These are phyloP conservation scores for Cladosporium phlei DNA, from an alignment of 2,329 filamentous ascomycete species.

Conservation along the genomic window DNA sequence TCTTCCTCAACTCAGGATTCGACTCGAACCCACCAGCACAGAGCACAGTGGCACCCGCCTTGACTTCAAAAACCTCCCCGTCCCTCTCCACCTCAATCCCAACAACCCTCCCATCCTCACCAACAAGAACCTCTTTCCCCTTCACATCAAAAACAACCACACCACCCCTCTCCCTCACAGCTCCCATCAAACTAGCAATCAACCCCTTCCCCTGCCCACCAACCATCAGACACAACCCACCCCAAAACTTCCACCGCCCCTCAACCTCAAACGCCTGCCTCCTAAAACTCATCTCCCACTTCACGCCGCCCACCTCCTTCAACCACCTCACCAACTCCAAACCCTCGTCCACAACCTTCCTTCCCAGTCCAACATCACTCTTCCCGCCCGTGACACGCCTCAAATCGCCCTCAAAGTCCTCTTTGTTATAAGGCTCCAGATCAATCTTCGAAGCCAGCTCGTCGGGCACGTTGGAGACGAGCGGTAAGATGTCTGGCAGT, in stretches of 20 bases:
- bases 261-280: constrained; percentile 62
- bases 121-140: constrained; percentile 38
- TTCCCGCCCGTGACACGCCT: constrained; percentile 52
- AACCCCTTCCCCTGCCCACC: constrained; percentile 55
- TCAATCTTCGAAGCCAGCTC: constrained; percentile 51
- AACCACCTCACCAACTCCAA: constrained; percentile 28
- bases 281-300: constrained; percentile 54
- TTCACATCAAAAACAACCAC: constrained; percentile 45
- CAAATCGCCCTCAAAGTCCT: constrained; percentile 55
- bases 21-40: constrained; percentile 63
- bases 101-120: constrained; percentile 30
- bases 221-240: constrained; percentile 57
- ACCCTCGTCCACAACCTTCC: constrained; percentile 42
- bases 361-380: constrained; percentile 47
- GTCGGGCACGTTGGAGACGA: constrained; percentile 56
- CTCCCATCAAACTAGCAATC: constrained; percentile 45
- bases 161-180: constrained; percentile 43
- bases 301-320: constrained; percentile 23
- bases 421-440: constrained; percentile 51
- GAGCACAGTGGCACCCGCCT: constrained; percentile 45
- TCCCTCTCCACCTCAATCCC: constrained; percentile 31
- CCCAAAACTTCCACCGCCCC: constrained; percentile 61
- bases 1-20: constrained; percentile 51
- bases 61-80: constrained; percentile 28
- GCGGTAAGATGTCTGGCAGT: constrained; percentile 52